Percentiles rank a stretch among this genome's conserved stretches.
These are phyloP conservation scores for Linanthus parryae DNA, from an alignment of 148 eudicot species.

Conservation along the genomic window DNA sequence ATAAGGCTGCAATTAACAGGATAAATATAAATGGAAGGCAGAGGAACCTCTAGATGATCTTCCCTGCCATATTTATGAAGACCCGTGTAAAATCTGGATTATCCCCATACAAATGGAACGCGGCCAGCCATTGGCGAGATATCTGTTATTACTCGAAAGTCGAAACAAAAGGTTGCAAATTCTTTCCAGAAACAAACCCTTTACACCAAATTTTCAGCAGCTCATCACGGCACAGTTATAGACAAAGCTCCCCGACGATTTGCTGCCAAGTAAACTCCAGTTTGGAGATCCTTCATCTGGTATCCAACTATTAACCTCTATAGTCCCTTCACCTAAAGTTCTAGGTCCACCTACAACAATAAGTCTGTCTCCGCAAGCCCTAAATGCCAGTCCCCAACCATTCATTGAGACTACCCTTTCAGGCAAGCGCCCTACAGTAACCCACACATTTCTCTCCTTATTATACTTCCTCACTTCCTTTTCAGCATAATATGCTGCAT, in stretches of 20 bases:
- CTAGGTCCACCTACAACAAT: conserved; percentile 80
- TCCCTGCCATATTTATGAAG: too few species aligned
- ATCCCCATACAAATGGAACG: too few species aligned
- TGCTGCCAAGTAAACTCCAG: conserved; percentile 62
- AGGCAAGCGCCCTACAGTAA: conserved; percentile 63
- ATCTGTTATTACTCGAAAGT: too few species aligned
- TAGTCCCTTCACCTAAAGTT: conserved; percentile 38
- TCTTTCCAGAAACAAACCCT: too few species aligned
- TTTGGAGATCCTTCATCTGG: conserved; percentile 60
- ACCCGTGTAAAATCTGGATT: too few species aligned
- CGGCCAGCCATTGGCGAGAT: too few species aligned
- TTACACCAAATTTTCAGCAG: too few species aligned
- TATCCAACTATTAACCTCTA: conserved; percentile 79
- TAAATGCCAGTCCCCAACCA: conserved; percentile 93
- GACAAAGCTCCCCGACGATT: conserved; percentile 72
- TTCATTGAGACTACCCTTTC: conserved; percentile 71
- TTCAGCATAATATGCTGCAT: conserved; percentile 77
- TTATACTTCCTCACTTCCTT: conserved; percentile 64
- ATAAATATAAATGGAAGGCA: too few species aligned
- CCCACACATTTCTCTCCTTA: conserved; percentile 48
- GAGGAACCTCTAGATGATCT: too few species aligned
- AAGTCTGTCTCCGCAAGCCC: conserved; percentile 75
- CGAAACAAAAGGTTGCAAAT: too few species aligned
- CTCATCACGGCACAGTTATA: conserved; percentile 98
- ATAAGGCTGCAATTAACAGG: too few species aligned